Percentiles rank a stretch among this genome's conserved stretches.
Evolutionary conservation across 495 filamentous ascomycete species (phyloP).

Genomic region (Penicillium verhagenii): DNA sequence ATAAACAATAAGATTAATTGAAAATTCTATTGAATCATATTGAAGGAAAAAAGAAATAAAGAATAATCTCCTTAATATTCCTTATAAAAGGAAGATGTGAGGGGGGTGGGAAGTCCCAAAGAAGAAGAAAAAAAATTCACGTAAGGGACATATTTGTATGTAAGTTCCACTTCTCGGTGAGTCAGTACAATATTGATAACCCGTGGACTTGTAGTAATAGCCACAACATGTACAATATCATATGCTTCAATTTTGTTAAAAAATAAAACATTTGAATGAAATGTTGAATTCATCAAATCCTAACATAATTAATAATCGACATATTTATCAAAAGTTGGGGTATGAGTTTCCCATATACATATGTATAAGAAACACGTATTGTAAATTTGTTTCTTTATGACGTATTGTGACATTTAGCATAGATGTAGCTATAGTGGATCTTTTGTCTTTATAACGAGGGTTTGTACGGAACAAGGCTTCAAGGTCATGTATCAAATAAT

Average conservation of each 20-base stretch:
- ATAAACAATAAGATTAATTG: not conserved
- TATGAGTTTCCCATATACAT: not conserved
- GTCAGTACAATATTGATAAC: too few species aligned
- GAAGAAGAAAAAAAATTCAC: not conserved
- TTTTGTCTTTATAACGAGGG: not conserved
- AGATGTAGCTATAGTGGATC: not conserved
- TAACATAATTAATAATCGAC: too few species aligned
- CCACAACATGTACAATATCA: too few species aligned
- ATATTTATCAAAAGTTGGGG: too few species aligned
- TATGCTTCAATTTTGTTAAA: too few species aligned
- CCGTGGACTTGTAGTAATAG: too few species aligned
- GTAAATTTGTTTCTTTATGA: not conserved
- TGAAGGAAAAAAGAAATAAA: not conserved
- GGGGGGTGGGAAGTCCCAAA: not conserved
- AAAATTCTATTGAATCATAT: not conserved
- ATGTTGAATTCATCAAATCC: too few species aligned
- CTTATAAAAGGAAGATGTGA: not conserved
- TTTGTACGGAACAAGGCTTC: too few species aligned
- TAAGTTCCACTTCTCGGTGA: not conserved
- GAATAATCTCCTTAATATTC: too few species aligned
- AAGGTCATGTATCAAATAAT: too few species aligned
- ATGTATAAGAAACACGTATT: too few species aligned
- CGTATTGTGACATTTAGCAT: not conserved
- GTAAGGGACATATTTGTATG: not conserved
- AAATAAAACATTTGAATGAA: too few species aligned